These are phyloP conservation scores for Berberis vulgaris DNA, from an alignment of 164 flowering plant genomes.

Conservation along the genomic window DNA sequence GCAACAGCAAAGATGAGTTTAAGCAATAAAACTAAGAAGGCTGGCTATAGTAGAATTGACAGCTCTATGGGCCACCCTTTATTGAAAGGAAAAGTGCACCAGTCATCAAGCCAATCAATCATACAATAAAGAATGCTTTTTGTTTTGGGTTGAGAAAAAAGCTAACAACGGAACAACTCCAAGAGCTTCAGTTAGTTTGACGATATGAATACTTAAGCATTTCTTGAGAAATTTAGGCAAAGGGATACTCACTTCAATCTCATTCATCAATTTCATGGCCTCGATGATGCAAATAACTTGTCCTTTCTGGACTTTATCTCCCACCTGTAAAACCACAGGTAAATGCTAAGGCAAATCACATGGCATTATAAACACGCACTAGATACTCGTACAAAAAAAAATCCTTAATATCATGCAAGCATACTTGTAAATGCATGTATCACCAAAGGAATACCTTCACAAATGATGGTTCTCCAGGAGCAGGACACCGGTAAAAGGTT, in stretches of 20 bases:
- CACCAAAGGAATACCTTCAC: slow-evolving; percentile 38
- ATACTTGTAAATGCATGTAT: neutral
- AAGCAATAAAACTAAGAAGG: too few relatives aligned
- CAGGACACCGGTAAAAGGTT: slow-evolving; percentile 55
- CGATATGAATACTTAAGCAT: neutral
- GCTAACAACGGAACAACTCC: neutral
- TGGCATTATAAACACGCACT: neutral
- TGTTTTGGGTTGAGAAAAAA: neutral
- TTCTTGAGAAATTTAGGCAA: neutral
- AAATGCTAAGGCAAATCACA: neutral
- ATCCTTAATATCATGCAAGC: neutral
- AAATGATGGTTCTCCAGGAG: slow-evolving; percentile 71
- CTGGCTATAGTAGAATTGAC: too few relatives aligned
- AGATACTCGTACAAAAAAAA: neutral
- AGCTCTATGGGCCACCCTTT: too few relatives aligned
- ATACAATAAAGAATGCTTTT: too few relatives aligned
- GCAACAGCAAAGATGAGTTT: too few relatives aligned
- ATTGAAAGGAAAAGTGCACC: too few relatives aligned
- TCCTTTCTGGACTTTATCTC: slow-evolving; percentile 74
- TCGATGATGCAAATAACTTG: slow-evolving; percentile 71
- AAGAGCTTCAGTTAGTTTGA: neutral
- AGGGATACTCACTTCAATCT: slow-evolving; percentile 46
- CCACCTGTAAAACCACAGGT: slow-evolving; percentile 34
- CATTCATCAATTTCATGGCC: slow-evolving; percentile 86
- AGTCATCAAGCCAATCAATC: too few relatives aligned